Percentiles rank a stretch among this genome's conserved stretches.
Evolutionary conservation across 352 stramenopile species (phyloP).

Genomic region (Pythium utonaiense): DNA sequence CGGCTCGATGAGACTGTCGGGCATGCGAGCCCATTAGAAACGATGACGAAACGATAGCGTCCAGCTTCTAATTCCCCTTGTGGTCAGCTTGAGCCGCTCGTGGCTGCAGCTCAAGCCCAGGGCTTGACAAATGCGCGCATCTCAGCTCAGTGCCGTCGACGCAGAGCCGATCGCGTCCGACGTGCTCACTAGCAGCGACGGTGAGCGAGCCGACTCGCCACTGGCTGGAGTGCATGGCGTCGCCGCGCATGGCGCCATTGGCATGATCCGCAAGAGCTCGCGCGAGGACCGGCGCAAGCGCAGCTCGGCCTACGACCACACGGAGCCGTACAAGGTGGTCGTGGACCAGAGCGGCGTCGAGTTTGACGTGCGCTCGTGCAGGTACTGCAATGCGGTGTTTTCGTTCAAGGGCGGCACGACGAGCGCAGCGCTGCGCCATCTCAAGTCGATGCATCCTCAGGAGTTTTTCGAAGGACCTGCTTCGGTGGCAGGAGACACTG

Average conservation of each 20-base stretch:
- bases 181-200: no score
- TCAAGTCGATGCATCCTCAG: constrained; percentile 39
- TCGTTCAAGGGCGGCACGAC: constrained; percentile 55
- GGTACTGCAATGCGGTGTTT: constrained; percentile 43
- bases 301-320: constrained; percentile 42
- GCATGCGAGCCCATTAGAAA: no score
- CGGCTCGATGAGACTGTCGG: no score
- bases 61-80: no score
- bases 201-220: no score
- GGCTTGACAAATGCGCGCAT: no score
- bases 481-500: neutral
- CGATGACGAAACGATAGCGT: no score
- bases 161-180: no score
- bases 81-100: no score
- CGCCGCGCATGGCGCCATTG: neutral
- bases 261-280: constrained; percentile 9
- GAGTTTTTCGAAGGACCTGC: constrained; percentile 5
- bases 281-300: constrained; percentile 32
- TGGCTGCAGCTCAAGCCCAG: no score
- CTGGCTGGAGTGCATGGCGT: neutral
- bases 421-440: constrained; percentile 43
- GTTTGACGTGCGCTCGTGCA: constrained; percentile 40
- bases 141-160: no score
- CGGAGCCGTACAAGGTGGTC: constrained; percentile 23
- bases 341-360: constrained; percentile 25